Percentiles rank a stretch among this genome's conserved stretches.
Evolutionary conservation across 768 basidiomycete species (phyloP).

Genomic region (Suillus brevipes): DNA sequence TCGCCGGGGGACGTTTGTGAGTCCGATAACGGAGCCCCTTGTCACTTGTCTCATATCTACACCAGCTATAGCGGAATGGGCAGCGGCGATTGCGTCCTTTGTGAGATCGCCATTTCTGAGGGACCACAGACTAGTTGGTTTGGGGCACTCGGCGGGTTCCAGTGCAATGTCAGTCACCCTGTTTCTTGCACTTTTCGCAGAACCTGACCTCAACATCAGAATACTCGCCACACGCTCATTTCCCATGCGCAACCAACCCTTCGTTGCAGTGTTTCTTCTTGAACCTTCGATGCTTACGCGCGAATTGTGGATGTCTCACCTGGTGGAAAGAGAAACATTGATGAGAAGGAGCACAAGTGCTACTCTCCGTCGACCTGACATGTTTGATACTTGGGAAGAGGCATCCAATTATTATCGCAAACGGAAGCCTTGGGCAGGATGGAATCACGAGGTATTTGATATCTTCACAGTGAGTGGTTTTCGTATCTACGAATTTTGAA

Average conservation of each 20-base stretch:
- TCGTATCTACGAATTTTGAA: not conserved
- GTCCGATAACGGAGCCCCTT: slow-evolving; percentile 17
- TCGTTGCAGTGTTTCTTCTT: slow-evolving; percentile 41
- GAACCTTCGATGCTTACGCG: slow-evolving; percentile 45
- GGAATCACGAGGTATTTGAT: slow-evolving; percentile 43
- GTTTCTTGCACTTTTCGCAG: not conserved
- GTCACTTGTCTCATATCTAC: not conserved
- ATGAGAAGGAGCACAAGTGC: slow-evolving; percentile 40
- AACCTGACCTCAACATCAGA: slow-evolving; percentile 22
- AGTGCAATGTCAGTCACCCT: slow-evolving; percentile 35
- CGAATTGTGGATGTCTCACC: slow-evolving; percentile 36
- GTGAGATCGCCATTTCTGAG: slow-evolving; percentile 31
- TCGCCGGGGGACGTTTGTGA: slow-evolving; percentile 36
- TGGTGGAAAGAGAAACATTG: slow-evolving; percentile 38
- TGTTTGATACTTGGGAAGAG: slow-evolving; percentile 42
- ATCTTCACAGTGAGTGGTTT: slow-evolving; percentile 38
- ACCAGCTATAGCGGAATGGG: slow-evolving; percentile 41
- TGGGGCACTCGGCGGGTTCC: slow-evolving; percentile 49
- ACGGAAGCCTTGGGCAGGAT: slow-evolving; percentile 46
- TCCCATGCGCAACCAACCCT: slow-evolving; percentile 28
- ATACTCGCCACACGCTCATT: slow-evolving; percentile 40
- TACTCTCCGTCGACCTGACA: slow-evolving; percentile 38
- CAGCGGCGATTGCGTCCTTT: slow-evolving; percentile 36
- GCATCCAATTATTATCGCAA: slow-evolving; percentile 45
- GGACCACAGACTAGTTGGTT: slow-evolving; percentile 38